Evolutionary conservation across 306 rosid genomes (phyloP), one percentile per base, ranked within the genome.

Genomic region (Mucuna pruriens): DNA sequence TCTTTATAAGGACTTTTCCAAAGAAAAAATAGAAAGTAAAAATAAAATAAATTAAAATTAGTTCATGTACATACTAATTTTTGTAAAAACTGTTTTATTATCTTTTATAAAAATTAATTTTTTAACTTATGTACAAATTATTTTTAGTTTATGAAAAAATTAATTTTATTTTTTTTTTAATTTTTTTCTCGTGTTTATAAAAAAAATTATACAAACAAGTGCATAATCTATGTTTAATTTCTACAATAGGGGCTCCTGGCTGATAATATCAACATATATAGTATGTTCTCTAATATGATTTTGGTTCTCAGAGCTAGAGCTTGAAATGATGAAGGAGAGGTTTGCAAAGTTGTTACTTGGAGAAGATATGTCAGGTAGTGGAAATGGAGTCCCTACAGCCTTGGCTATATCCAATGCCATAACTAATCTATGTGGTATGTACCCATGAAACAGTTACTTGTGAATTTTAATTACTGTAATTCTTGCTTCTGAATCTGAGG

Each of bases 361-460:
- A 75, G 98, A 94, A 85, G 97, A 94, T 40, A 92, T 94, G 98
- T 94, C 98, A 17, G 98, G 98, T 19, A 83, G 89, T 40, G 98
- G 98, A 78, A 91, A 92, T 75, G 98, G 98, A 54, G 98, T 91
- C 38, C 64, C 87, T 23, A 86, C 97, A 31, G 97, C 98, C 23
- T 82, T 92, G 88, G 92, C 97, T 61, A 83, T 94, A 48, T 94
- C 97, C n/a, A 94, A 94, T 84, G 98, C 98, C 80, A 92, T 92
- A 68, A 92, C 98, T 19, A 92, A 94, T 83, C 95, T 94, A 16
- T 92, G 92, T 54, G 98, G 98, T 94, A 86, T 36, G 82, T 26
- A 33, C 12, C 33, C 10, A 49, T 19, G 46, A 19, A 36, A 64
- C 44, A 49, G 15, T 36, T 40, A 6, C 7, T 67, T 72, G 15